Percentiles rank a stretch among this genome's conserved stretches.
These are phyloP conservation scores for Zymoseptoria ardabiliae DNA, from an alignment of 2,329 filamentous ascomycete genomes.

Conservation along the genomic window DNA sequence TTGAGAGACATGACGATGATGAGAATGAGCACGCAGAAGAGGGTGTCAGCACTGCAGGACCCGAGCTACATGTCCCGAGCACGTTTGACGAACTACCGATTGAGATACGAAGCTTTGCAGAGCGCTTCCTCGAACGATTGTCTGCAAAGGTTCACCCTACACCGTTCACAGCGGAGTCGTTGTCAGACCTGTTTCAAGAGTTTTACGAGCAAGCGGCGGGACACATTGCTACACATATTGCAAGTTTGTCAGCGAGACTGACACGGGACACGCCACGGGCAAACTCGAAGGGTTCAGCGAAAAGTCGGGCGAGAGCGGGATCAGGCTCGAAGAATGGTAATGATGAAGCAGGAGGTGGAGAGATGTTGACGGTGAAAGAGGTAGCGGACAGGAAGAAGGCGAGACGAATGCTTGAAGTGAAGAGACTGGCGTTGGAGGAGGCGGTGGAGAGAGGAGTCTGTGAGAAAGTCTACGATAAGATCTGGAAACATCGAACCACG, in stretches of 20 bases:
- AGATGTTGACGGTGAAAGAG: slow-evolving; percentile 84
- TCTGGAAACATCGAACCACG: slow-evolving; percentile 85
- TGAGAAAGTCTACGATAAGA: slow-evolving; percentile 59
- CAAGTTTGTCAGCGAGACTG: slow-evolving; percentile 66
- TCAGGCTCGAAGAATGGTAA: slow-evolving; percentile 32
- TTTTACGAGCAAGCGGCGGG: slow-evolving; percentile 78
- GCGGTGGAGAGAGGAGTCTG: slow-evolving; percentile 68
- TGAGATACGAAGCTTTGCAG: slow-evolving; percentile 81
- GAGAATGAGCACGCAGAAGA: slow-evolving; percentile 23
- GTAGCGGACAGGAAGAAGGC: slow-evolving; percentile 72
- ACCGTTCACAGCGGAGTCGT: slow-evolving; percentile 73
- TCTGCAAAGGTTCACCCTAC: slow-evolving; percentile 78
- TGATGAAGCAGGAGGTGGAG: slow-evolving; percentile 35
- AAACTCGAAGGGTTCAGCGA: slow-evolving; percentile 50
- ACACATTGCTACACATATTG: slow-evolving; percentile 82
- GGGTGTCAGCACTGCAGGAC: slow-evolving; percentile 17
- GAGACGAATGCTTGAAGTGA: slow-evolving; percentile 68
- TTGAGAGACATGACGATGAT: slow-evolving; percentile 34
- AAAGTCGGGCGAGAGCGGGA: slow-evolving; percentile 35
- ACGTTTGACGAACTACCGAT: slow-evolving; percentile 87
- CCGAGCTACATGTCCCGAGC: slow-evolving; percentile 44
- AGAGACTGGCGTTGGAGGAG: slow-evolving; percentile 73
- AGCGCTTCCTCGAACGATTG: slow-evolving; percentile 87
- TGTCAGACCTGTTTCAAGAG: slow-evolving; percentile 85
- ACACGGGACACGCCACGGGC: slow-evolving; percentile 58